Conservation (phyloP, 208 protist genomes). For the Leishmania amazonensis region DNA sequence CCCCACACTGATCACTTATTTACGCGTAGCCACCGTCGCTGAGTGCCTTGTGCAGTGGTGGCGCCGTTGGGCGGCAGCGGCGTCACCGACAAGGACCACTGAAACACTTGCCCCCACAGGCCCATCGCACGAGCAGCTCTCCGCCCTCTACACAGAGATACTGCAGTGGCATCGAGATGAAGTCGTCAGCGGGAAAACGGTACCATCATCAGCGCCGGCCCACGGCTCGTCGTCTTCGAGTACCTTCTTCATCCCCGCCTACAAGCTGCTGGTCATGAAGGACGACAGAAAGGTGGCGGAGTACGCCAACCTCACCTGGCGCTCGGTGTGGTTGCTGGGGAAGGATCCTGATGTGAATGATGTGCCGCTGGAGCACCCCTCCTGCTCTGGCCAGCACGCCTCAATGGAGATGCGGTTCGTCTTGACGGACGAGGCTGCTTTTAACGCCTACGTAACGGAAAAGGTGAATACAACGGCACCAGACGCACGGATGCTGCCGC, state of each 20-base stretch:
- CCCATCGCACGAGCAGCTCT: conserved; percentile 12
- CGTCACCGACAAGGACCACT: not conserved
- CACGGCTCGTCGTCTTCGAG: not conserved
- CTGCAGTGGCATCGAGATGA: conserved; percentile 37
- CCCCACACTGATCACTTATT: conserved; percentile 40
- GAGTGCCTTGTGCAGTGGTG: conserved; percentile 28
- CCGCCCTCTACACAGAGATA: conserved; percentile 29
- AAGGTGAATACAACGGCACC: not conserved
- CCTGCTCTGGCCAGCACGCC: conserved; percentile 86
- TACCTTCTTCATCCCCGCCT: conserved; percentile 51
- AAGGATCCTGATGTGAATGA: conserved; percentile 68
- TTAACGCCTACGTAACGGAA: conserved; percentile 10
- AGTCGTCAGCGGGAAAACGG: not conserved
- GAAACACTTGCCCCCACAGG: too few species aligned
- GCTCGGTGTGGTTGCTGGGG: conserved; percentile 68
- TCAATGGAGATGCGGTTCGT: conserved; percentile 68
- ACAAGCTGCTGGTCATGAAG: conserved; percentile 63
- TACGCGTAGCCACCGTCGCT: conserved; percentile 49
- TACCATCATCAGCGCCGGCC: not conserved
- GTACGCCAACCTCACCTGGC: conserved; percentile 38
- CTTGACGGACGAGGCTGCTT: conserved; percentile 18
- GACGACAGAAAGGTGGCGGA: conserved; percentile 40
- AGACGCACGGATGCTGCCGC: not conserved
- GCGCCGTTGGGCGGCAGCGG: not conserved
- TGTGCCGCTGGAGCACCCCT: conserved; percentile 68